Base-by-base conservation (phyloP, 306 rosid genomes). In the Cicer chorassanicum region DNA sequence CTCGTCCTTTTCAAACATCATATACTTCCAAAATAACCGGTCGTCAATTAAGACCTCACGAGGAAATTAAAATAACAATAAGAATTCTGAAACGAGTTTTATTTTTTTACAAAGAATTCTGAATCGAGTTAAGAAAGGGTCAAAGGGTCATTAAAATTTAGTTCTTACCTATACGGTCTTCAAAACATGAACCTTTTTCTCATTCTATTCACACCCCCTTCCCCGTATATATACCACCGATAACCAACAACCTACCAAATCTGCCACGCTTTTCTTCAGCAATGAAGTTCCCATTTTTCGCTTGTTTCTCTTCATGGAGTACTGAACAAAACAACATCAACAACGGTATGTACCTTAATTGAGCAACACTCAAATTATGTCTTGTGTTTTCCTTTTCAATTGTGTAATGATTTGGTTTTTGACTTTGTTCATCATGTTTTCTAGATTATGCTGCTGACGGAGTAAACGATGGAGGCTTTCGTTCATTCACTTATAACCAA, bases 401-500 rank as follows among this genome's bases (percentile, higher is more conserved):
- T 8, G 12, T 53, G 9, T 8, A 8, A 4, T 36, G 6, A 12
- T 61, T 66, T 44, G 36, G 7, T 39, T 29, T 29, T 29, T 29
- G 36, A 29, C 29, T 62, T 34, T 53, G 29, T 18, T 61, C 36
- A 53, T 11, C 9, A 8, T 75, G 18, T 63, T 63, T 19, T 49
- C 12, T 41, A 48, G 79, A 53, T 1, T 55, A 10, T 66, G 68
- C 77, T 76, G 96, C 75, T 50, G 82, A 9, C 53, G 79, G 66
- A 50, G 36, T 56, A 21, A 82, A 65, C 61, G 81, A 74, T 54
- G 89, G 84, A 61, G 80, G 50, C 49, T 90, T 94, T 79, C 89
- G 92, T 50, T 55, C 90, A 0, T 94, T 90, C 79, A 80, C 90
- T 44, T 80, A 63, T 57, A 74, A 72, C 41, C 96, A 94, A 82